A percentile compares a stretch with the other conserved stretches of the same genome.
phyloP scores from a whole-genome alignment of 2,329 filamentous ascomycete species.

The Talaromyces piceae region DNA sequence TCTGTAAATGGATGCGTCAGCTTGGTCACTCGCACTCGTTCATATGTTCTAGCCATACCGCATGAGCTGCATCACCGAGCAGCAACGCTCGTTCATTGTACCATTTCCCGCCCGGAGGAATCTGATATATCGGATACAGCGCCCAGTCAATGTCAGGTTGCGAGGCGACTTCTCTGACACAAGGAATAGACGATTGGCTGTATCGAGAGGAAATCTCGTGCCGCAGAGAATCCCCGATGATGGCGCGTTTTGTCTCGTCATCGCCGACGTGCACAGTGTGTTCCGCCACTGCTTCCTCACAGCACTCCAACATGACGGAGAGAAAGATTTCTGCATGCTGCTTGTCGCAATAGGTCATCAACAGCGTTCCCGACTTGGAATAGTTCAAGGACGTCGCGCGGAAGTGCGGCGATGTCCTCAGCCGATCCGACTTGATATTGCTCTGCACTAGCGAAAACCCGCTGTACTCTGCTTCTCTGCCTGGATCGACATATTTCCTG shows the following conservation, averaged over 20 bases:
- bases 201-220: constrained; percentile 32
- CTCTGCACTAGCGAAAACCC: constrained; percentile 36
- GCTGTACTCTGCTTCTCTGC: constrained; percentile 30
- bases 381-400: constrained; percentile 33
- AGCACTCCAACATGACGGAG: constrained; percentile 33
- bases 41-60: constrained; percentile 24
- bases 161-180: constrained; percentile 29
- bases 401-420: constrained; percentile 27
- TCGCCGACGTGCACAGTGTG: constrained; percentile 21
- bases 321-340: constrained; percentile 31
- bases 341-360: constrained; percentile 34
- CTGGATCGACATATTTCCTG: constrained; percentile 30
- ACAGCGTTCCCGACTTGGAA: constrained; percentile 31
- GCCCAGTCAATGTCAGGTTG: constrained; percentile 28
- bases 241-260: constrained; percentile 23
- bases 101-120: constrained; percentile 34
- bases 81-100: constrained; percentile 33
- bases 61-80: constrained; percentile 42
- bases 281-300: constrained; percentile 19
- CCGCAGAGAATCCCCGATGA: constrained; percentile 28
- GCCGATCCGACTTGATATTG: constrained; percentile 19
- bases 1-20: constrained; percentile 24
- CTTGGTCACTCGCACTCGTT: not conserved
- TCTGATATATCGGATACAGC: constrained; percentile 40
- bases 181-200: constrained; percentile 26